Base-by-base conservation (phyloP, 2,329 filamentous ascomycete genomes). In the Cladosporium sp. region DNA sequence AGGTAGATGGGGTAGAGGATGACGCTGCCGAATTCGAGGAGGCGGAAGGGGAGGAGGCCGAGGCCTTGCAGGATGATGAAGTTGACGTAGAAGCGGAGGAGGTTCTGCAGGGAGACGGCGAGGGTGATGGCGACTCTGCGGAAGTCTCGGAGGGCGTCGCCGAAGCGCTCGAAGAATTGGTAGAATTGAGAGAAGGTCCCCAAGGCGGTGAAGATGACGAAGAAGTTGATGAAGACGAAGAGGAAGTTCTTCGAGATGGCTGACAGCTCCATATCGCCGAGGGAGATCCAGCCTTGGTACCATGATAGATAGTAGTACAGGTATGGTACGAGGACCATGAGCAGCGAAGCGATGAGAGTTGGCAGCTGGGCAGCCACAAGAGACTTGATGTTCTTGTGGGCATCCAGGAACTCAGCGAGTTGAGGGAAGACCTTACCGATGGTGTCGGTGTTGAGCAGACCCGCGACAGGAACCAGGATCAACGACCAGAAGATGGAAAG, bases 201-300 rank as follows among this genome's bases (percentile, higher is more conserved):
- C 40, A 95, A 88, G 20, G 93, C 80, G 1, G 92, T 95, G 67
- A 97, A 96, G 39, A 97, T 82, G 44, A 97, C 80, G 71, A 99
- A 99, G 51, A 97, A 89, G 71, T 99, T 99, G 80, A 99, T 97
- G 70, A 99, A 99, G 8, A 88, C 91, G 67, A 99, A 99, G 77
- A 97, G 65, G 73, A 97, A 99, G 70, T 97, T 99, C 73, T 99
- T 99, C 48, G 89, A 96, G 58, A 99, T 92, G 39, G 95, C 79
- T 0, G 93, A 97, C 6, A 99, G 78, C 68, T 97, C 93, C 18
- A 99, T 85, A 55, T 99, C 93, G 39, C 89, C 89, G 60, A 90
- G 88, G 0, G 93, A 97, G 45, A 96, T 89, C 84, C 95, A 95
- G 43, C 93, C 93, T 73, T 99, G 93, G 47, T 83, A 80, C 66